Base-by-base conservation (phyloP, 768 basidiomycete genomes). In the Phylloporus sp. region DNA sequence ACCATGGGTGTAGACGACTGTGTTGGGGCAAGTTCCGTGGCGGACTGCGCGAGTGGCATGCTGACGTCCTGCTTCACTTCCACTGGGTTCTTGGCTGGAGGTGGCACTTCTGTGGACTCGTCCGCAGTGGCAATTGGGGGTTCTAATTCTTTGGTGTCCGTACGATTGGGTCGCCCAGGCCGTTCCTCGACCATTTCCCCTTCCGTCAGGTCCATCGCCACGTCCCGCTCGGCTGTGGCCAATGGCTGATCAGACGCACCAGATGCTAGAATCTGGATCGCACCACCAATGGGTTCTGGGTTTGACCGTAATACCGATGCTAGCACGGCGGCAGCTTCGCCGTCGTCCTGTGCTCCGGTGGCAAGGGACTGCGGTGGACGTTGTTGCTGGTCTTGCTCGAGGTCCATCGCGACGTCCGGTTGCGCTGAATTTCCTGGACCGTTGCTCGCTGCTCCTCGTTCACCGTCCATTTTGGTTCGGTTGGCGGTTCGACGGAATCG, bases 51-150 rank as follows among this genome's bases (percentile, higher is more conserved):
- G 20, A 57, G 60, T 2, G 59, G 55, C 59, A 67, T 55, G 58
- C 57, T 67, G 53, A 67, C 50, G 51, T 67, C 59, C 57, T 54
- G 59, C 55, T 58, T 59, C 24, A 43, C 29, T 41, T 59, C 57
- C 23, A 36, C 50, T 23, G 26, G 50, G 47, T 54, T 54, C 35
- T 60, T 59, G 45, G 49, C 49, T 39, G 51, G 44, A 23, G 12
- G 22, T n/a, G 41, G 49, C 42, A 31, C 29, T 29, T 50, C 57
- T 41, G 47, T 44, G 23, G 53, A 31, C 20, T 47, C 55, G 18
- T 49, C 57, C 16, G 49, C 47, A 27, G 49, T 12, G 52, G 42
- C 2, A 16, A 46, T 22, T 16, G 29, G 23, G 38, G 39, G 41
- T n/a, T 52, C 56, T 22, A 13, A 26, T 20, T 34, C 53, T 38